phyloP scores from a whole-genome alignment of 768 basidiomycete species.

The Mycena pura region DNA sequence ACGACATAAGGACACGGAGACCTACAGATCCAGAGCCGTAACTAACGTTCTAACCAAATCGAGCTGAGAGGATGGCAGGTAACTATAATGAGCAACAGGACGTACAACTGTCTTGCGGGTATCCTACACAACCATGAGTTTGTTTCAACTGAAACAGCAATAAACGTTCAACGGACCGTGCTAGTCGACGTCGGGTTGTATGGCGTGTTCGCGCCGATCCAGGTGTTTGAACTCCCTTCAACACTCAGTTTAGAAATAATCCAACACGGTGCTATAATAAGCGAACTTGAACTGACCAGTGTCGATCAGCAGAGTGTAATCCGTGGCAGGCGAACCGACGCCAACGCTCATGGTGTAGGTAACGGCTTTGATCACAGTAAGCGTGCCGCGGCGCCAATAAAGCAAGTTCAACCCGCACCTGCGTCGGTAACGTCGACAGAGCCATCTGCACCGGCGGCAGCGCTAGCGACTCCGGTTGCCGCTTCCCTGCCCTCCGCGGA shows the following conservation, averaged over 20 bases:
- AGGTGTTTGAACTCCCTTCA: slow-evolving; percentile 47
- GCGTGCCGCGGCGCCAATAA: neutral
- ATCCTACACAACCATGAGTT: slow-evolving; percentile 18
- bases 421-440: slow-evolving; percentile 66
- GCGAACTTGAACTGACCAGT: slow-evolving; percentile 45
- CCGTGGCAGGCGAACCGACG: slow-evolving; percentile 56
- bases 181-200: slow-evolving; percentile 56
- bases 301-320: slow-evolving; percentile 62
- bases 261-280: neutral
- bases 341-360: slow-evolving; percentile 61
- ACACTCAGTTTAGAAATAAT: slow-evolving; percentile 18
- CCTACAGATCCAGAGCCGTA: slow-evolving; percentile 56
- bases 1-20: neutral
- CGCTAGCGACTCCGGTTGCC: neutral
- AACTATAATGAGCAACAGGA: slow-evolving; percentile 12
- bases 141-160: neutral
- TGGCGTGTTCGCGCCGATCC: slow-evolving; percentile 57
- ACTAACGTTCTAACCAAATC: slow-evolving; percentile 48
- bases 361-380: slow-evolving; percentile 34
- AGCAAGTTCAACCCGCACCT: slow-evolving; percentile 33
- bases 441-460: slow-evolving; percentile 28
- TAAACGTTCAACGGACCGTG: slow-evolving; percentile 38
- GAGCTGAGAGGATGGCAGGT: neutral
- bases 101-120: slow-evolving; percentile 42
- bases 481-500: slow-evolving; percentile 25